Evolutionary conservation across 805 yeast genomes (phyloP).

Genomic region (Spencermartinsiella europaea): DNA sequence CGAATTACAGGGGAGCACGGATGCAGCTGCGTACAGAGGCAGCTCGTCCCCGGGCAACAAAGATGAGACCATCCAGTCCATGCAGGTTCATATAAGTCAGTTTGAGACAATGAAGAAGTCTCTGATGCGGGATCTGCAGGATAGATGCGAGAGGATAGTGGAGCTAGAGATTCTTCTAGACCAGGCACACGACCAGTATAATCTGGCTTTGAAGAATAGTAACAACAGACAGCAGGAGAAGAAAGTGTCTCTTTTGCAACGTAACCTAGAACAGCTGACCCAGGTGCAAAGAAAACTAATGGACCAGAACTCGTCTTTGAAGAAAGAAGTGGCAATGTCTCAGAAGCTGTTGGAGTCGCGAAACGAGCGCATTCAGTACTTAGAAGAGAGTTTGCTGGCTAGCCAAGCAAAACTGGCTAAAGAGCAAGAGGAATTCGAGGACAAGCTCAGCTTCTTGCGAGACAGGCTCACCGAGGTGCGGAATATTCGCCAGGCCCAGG

Average conservation of each 20-base stretch:
- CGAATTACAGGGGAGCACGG: neutral
- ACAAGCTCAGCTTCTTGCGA: conserved; percentile 16
- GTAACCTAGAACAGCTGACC: conserved; percentile 51
- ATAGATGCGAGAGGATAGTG: conserved; percentile 34
- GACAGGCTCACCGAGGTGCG: conserved; percentile 15
- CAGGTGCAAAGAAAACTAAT: conserved; percentile 59
- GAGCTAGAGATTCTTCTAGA: conserved; percentile 43
- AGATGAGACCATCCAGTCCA: conserved; percentile 3
- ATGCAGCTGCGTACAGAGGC: neutral
- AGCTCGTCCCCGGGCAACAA: neutral
- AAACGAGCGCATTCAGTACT: conserved; percentile 49
- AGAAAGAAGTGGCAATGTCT: conserved; percentile 50
- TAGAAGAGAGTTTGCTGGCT: conserved; percentile 41
- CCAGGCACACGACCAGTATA: conserved; percentile 34
- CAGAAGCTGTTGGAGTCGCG: conserved; percentile 55
- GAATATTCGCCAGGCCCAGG: neutral
- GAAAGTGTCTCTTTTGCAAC: conserved; percentile 50
- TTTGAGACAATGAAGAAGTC: conserved; percentile 54
- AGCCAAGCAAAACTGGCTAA: conserved; percentile 44
- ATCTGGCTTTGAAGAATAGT: conserved; percentile 23
- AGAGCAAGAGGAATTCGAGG: conserved; percentile 48
- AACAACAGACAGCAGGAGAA: conserved; percentile 35
- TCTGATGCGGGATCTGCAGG: conserved; percentile 19
- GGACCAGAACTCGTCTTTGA: conserved; percentile 51
- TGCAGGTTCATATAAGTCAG: conserved; percentile 9